Percentiles rank a stretch among this genome's conserved stretches.
Evolutionary conservation across 352 stramenopile genomes (phyloP).

Genomic region (Phytophthora brassicae): DNA sequence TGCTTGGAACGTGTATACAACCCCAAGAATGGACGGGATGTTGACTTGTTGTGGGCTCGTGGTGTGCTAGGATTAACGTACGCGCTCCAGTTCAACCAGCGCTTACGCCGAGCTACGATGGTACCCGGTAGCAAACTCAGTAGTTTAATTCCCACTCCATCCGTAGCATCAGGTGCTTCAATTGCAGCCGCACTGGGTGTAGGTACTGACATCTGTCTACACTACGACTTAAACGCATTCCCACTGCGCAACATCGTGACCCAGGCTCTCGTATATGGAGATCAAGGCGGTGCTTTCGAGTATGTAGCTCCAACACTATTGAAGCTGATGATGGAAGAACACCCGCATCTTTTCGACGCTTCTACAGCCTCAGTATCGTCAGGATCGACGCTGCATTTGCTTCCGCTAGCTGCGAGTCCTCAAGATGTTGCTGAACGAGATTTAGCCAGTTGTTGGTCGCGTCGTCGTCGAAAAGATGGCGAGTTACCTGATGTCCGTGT

Average conservation of each 20-base stretch:
- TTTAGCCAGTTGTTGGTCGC: constrained; percentile 36
- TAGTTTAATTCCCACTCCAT: constrained; percentile 35
- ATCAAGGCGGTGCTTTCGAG: constrained; percentile 46
- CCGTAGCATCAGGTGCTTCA: constrained; percentile 24
- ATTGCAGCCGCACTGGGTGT: constrained; percentile 29
- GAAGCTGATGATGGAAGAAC: constrained; percentile 59
- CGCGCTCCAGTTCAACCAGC: constrained; percentile 70
- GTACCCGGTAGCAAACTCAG: constrained; percentile 59
- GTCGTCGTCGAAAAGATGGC: constrained; percentile 19
- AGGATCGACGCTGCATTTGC: constrained; percentile 22
- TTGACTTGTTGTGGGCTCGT: constrained; percentile 36
- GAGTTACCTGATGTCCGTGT: constrained; percentile 15
- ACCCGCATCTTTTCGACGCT: constrained; percentile 45
- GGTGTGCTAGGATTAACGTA: constrained; percentile 54
- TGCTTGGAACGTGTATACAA: constrained; percentile 21
- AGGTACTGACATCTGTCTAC: constrained; percentile 49
- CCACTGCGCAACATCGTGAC: constrained; percentile 52
- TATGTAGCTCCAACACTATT: constrained; percentile 51
- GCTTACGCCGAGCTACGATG: constrained; percentile 52
- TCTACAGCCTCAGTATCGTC: constrained; percentile 13
- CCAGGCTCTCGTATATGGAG: constrained; percentile 33
- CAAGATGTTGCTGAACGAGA: constrained; percentile 24
- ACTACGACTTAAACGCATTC: constrained; percentile 49
- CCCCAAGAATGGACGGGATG: constrained; percentile 11
- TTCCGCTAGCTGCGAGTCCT: constrained; percentile 29